phyloP scores from a whole-genome alignment of 2,329 filamentous ascomycete species.

The Mycosphaerella sp. region DNA sequence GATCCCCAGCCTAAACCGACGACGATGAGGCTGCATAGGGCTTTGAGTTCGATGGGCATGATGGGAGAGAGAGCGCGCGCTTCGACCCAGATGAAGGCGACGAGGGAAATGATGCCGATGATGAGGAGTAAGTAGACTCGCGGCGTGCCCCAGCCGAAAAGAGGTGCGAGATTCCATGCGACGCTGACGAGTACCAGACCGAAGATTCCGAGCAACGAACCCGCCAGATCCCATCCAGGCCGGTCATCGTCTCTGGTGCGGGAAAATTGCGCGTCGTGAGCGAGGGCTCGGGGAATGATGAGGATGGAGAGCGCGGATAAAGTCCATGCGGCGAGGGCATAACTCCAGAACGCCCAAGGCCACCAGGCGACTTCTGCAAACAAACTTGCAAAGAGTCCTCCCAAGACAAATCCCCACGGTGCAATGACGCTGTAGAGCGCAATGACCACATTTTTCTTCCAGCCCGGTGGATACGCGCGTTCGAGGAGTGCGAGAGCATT shows the following conservation, averaged over 20 bases:
- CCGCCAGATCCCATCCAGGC: conserved; percentile 25
- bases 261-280: conserved; percentile 18
- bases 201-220: conserved; percentile 27
- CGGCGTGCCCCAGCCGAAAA: conserved; percentile 29
- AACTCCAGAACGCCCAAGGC: conserved; percentile 33
- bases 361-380: conserved; percentile 33
- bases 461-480: conserved; percentile 31
- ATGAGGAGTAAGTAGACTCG: conserved; percentile 29
- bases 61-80: conserved; percentile 22
- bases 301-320: conserved; percentile 24
- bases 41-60: conserved; percentile 26
- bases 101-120: conserved; percentile 27
- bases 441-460: conserved; percentile 37
- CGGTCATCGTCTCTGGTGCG: conserved; percentile 4
- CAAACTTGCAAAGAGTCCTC: conserved; percentile 31
- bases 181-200: conserved; percentile 32
- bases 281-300: conserved; percentile 25
- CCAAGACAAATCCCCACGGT: conserved; percentile 34
- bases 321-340: conserved; percentile 25
- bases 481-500: conserved; percentile 37
- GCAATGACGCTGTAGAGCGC: conserved; percentile 35
- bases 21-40: conserved; percentile 26
- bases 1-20: conserved; percentile 30
- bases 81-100: conserved; percentile 30
- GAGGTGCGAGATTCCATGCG: conserved; percentile 31